Evolutionary conservation across 228 moss, liverwort and hornwort genomes (phyloP).

Genomic region (Sphagnum magellanicum): DNA sequence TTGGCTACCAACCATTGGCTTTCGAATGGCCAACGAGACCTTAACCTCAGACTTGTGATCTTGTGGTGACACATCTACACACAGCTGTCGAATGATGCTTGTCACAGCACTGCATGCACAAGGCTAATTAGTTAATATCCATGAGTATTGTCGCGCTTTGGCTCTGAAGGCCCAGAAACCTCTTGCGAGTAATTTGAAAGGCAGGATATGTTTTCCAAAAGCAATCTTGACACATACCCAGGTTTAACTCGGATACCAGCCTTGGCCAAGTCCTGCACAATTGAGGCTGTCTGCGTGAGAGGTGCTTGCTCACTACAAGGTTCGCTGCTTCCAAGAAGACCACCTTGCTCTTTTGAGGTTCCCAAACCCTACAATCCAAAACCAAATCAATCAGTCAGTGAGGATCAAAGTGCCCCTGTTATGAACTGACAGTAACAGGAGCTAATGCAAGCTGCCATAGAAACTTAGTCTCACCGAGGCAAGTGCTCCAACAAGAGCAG

Average conservation of each 20-base stretch:
- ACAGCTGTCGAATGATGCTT: constrained; percentile 41
- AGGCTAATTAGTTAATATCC: not conserved
- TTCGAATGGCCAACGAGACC: constrained; percentile 31
- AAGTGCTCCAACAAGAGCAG: constrained; percentile 56
- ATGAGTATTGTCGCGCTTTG: too few species aligned
- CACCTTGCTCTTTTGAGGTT: constrained; percentile 21
- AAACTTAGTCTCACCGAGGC: constrained; percentile 26
- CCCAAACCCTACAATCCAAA: constrained; percentile 24
- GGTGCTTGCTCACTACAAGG: constrained; percentile 10
- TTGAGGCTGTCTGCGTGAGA: constrained; percentile 24
- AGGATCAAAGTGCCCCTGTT: too few species aligned
- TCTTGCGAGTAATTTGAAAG: too few species aligned
- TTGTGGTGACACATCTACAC: constrained; percentile 30
- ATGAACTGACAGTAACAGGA: too few species aligned
- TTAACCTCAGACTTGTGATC: constrained; percentile 9
- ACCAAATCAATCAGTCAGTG: not conserved
- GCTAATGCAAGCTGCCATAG: too few species aligned
- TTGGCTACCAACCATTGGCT: constrained; percentile 26
- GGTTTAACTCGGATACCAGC: constrained; percentile 55
- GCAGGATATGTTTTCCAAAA: too few species aligned
- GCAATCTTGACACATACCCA: constrained; percentile 18
- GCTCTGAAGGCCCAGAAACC: too few species aligned
- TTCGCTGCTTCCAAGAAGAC: constrained; percentile 9
- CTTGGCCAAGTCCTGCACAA: constrained; percentile 46
- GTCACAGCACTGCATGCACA: constrained; percentile 44